Conservation (phyloP, 768 basidiomycete genomes). For the Tricholoma sp. region DNA sequence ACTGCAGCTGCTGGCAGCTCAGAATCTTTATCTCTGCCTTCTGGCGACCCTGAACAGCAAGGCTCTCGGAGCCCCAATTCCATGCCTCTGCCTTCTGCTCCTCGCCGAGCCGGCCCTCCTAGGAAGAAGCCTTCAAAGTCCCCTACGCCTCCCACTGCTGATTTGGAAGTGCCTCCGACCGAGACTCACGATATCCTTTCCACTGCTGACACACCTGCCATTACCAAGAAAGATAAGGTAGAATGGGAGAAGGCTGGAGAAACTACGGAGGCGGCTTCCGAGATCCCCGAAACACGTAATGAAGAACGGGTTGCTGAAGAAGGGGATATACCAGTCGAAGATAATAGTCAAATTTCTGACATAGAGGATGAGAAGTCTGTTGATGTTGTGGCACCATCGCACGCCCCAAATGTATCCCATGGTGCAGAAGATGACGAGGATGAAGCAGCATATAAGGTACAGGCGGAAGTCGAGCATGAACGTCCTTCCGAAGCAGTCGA, state of each 20-base stretch:
- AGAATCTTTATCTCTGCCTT: slow-evolving; percentile 19
- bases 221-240: slow-evolving; percentile 4
- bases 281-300: too few relatives aligned
- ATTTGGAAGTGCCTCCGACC: slow-evolving; percentile 10
- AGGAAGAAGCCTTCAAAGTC: slow-evolving; percentile 59
- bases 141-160: slow-evolving; percentile 17
- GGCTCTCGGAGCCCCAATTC: slow-evolving; percentile 39
- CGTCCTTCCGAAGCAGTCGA: slow-evolving; percentile 1
- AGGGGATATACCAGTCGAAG: not conserved
- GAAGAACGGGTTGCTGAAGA: too few relatives aligned
- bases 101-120: slow-evolving; percentile 72
- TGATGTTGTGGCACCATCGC: not conserved
- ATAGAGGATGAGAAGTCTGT: not conserved
- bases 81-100: slow-evolving; percentile 74
- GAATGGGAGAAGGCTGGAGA: slow-evolving; percentile 17
- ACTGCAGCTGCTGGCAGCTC: slow-evolving; percentile 18
- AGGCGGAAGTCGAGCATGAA: not conserved
- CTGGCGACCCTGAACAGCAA: slow-evolving; percentile 24
- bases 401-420: not conserved
- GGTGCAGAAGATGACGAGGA: slow-evolving; percentile 2
- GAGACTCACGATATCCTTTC: slow-evolving; percentile 4
- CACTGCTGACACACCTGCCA: not conserved
- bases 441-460: not conserved
- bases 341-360: not conserved
- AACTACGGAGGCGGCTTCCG: not conserved